phyloP scores from a whole-genome alignment of 2,329 filamentous ascomycete species.

The Davidsoniella australis region DNA sequence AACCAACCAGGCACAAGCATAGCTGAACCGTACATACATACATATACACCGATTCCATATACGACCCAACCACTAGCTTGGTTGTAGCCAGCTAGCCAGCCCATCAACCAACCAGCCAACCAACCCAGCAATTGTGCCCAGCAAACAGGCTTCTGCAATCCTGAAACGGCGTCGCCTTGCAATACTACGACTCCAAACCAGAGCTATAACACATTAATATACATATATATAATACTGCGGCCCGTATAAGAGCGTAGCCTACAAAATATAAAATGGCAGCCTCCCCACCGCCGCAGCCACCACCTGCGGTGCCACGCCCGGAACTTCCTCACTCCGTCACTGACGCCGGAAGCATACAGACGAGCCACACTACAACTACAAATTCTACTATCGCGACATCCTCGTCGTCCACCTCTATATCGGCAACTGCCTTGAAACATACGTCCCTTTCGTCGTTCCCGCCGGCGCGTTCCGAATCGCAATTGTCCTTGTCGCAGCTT shows the following conservation, averaged over 20 bases:
- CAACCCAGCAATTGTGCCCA: background rate
- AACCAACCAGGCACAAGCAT: no score
- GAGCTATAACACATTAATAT: background rate
- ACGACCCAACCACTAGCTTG: background rate
- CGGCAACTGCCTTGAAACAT: constrained; percentile 17
- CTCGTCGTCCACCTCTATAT: background rate
- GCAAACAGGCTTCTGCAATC: background rate
- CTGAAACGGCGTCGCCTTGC: background rate
- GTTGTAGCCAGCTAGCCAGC: no score
- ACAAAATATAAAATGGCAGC: constrained; percentile 13
- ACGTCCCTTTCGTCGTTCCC: constrained; percentile 50
- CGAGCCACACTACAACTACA: background rate
- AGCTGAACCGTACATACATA: no score
- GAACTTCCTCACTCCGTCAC: constrained; percentile 9
- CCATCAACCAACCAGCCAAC: background rate
- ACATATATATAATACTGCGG: background rate
- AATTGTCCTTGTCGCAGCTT: constrained; percentile 29
- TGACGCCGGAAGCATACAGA: background rate
- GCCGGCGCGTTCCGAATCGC: constrained; percentile 38
- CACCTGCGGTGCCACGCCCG: constrained; percentile 7
- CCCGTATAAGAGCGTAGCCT: background rate
- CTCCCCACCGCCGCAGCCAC: constrained; percentile 3
- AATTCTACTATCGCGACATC: background rate
- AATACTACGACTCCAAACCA: background rate
- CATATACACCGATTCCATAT: background rate